Base-by-base conservation (phyloP, 768 basidiomycete species). In the Russula abietina region DNA sequence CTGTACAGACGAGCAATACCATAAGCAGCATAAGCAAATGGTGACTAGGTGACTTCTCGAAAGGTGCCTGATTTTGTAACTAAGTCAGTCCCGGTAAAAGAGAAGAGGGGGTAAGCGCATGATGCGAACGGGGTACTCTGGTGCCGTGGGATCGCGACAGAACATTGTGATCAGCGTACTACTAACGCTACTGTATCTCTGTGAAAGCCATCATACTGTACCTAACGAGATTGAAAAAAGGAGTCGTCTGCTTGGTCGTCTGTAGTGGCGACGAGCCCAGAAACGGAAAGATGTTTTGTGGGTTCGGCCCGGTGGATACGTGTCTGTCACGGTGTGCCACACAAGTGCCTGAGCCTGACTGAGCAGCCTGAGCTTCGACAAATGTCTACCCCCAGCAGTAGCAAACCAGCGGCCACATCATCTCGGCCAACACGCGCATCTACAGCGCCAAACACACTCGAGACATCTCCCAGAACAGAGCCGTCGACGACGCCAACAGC, bases 351-450 rank as follows among this genome's bases (percentile, higher is more conserved):
- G 33, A 48, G n/a, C 17, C 17, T 26, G 50, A 33, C n/a, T n/a
- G n/a, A n/a, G n/a, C n/a, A n/a, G 28, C 28, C 28, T 30, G 28
- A 30, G 2, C 33, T 33, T 2, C 10, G 33, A 53, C 19, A 43
- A 38, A 63, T 63, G 62, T 55, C 62, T 0, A 48, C 57, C 28
- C 36, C 62, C 26, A 48, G n/a, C 17, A 22, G 48, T n/a, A 48
- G 16, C 22, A 22, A 63, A 26, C 5, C 55, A 36, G 2, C 36
- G 12, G n/a, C 57, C 38, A n/a, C 51, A 10, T 8, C 12, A 9
- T 22, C 52, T 38, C 22, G 14, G 8, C 36, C 62, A 9, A 16
- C 24, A 39, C 41, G 45, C 33, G 45, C 45, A 30, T 26, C 46
- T 22, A 11, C 51, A 33, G 36, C 58, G 12, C 45, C 45, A 45